Evolutionary conservation across 495 filamentous ascomycete genomes (phyloP).

Genomic region (Jackrogersella minutella): DNA sequence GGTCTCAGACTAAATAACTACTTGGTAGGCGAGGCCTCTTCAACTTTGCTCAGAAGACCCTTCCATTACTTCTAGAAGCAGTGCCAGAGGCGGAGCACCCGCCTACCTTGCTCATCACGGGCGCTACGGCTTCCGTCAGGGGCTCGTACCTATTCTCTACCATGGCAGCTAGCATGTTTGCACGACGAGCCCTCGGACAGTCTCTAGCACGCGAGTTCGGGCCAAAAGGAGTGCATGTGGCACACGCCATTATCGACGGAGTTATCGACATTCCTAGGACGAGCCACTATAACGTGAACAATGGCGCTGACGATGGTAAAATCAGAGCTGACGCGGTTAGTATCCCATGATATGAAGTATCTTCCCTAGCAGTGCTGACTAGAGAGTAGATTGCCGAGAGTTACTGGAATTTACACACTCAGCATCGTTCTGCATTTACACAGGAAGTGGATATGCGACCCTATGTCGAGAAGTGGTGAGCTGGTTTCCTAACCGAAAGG

Average conservation of each 20-base stretch:
- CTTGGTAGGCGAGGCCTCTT: conserved; percentile 71
- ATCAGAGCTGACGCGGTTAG: conserved; percentile 81
- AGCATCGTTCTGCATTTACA: conserved; percentile 81
- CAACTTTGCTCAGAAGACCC: conserved; percentile 74
- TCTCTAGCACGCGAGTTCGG: conserved; percentile 87
- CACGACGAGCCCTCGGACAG: conserved; percentile 78
- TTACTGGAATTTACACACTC: conserved; percentile 90
- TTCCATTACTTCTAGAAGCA: conserved; percentile 73
- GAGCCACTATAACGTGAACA: conserved; percentile 65
- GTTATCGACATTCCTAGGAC: conserved; percentile 85
- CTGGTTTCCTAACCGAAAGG: not conserved
- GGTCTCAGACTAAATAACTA: not conserved
- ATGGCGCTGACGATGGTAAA: conserved; percentile 72
- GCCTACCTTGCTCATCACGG: conserved; percentile 86
- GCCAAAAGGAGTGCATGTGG: conserved; percentile 87
- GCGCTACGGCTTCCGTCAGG: conserved; percentile 82
- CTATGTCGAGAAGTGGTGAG: conserved; percentile 75
- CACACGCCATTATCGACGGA: conserved; percentile 86
- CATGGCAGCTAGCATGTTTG: conserved; percentile 85
- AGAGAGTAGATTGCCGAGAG: conserved; percentile 77
- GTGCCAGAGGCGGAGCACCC: conserved; percentile 65
- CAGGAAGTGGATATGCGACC: conserved; percentile 86
- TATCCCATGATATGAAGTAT: conserved; percentile 25
- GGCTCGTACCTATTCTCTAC: conserved; percentile 73
- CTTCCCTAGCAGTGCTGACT: conserved; percentile 18